Evolutionary conservation across 441 rosid species (phyloP), one percentile per base, ranked within the genome.

Genomic region (Erysimum cheiri): DNA sequence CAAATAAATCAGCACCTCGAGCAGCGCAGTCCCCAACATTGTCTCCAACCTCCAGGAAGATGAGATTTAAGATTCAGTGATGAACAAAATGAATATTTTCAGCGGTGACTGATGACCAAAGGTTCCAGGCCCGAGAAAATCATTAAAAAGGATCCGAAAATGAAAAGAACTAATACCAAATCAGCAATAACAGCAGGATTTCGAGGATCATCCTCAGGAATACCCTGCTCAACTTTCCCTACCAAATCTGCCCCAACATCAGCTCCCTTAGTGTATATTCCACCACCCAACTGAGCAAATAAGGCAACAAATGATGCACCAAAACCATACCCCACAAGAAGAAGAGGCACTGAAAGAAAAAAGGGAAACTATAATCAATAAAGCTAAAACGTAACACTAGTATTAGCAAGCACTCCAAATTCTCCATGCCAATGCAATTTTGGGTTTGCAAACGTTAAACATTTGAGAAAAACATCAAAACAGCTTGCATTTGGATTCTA

Each of bases 11-110:
- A 76, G 99, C 99, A 73, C 99, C 99, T 69, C 98, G 84, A 61
- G 98, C 98, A 80, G 99, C 99, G 84, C 98, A 95, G 80, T 95
- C 99, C 59, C 98, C 99, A 63, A 95, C 99, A 81, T 95, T 95
- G 77, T 92, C 98, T 76, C 98, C 97, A 72, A 95, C 99, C 99
- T 87, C 58, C 58, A 75, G 53, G 57, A 48, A 62, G 65, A 14
- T 44, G 24, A 14, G 8, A 49, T 22, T 22, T 22, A 48, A 48
- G 54, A 13, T 48, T 10, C 54, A 49, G 4, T 48, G 31, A 48
- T 5, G 31, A 9, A 48, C 7, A 22, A 22, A 48, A 2, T 10
- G 13, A 48, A 48, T 46, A 46, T 2, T 22, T 24, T 49, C 32
- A 26, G 53, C 29, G 31, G 31, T 22, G 14, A 22, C 4, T 11